Percentiles rank a stretch among this genome's conserved stretches.
Conservation (phyloP, 805 yeast genomes). For the Ogataea zsoltii region DNA sequence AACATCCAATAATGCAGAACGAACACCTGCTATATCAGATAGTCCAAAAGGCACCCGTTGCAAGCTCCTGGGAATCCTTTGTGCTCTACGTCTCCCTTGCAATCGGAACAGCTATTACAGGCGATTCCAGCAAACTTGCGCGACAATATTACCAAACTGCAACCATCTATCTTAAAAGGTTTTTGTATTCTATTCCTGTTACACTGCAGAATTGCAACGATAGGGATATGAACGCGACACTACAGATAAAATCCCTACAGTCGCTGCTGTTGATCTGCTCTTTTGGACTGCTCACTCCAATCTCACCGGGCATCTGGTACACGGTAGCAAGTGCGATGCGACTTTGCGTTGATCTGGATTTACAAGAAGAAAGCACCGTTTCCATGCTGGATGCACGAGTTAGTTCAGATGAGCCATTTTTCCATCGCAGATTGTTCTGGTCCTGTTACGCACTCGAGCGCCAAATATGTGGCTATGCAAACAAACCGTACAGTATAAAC, state of each 20-base stretch:
- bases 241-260: slow-evolving; percentile 39
- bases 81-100: slow-evolving; percentile 15
- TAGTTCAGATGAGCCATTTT: not conserved
- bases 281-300: slow-evolving; percentile 47
- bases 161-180: slow-evolving; percentile 13
- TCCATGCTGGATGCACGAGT: not conserved
- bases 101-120: slow-evolving; percentile 23
- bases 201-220: slow-evolving; percentile 2
- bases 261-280: slow-evolving; percentile 40
- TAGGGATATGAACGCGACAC: not conserved
- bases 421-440: slow-evolving; percentile 42
- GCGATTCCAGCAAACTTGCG: slow-evolving; percentile 10
- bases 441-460: slow-evolving; percentile 48
- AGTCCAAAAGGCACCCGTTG: not conserved
- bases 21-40: slow-evolving; percentile 7
- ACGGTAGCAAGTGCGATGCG: slow-evolving; percentile 45
- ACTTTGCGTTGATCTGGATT: slow-evolving; percentile 44
- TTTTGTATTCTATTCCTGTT: slow-evolving; percentile 12
- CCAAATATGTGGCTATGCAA: slow-evolving; percentile 47
- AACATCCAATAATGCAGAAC: slow-evolving; percentile 21
- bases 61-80: slow-evolving; percentile 15
- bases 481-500: slow-evolving; percentile 47
- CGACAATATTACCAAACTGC: slow-evolving; percentile 16
- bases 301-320: slow-evolving; percentile 51
- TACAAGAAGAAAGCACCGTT: slow-evolving; percentile 40